These are phyloP conservation scores for Clavispora santaluciae DNA, from an alignment of 805 yeast species.

Conservation along the genomic window DNA sequence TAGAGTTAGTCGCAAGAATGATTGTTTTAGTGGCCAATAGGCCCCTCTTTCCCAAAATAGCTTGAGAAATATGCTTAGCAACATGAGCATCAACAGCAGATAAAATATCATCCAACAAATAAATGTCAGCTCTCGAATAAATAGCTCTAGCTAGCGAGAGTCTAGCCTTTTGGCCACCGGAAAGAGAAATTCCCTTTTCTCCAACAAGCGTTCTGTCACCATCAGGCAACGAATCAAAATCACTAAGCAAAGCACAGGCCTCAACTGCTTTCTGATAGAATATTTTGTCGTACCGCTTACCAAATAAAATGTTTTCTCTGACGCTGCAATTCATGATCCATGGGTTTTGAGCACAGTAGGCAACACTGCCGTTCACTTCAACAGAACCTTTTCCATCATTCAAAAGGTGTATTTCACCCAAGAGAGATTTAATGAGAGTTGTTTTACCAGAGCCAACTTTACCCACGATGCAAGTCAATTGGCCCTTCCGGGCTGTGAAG, in stretches of 20 bases:
- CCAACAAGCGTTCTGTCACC: constrained; percentile 54
- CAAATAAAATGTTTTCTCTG: constrained; percentile 49
- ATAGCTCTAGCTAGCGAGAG: constrained; percentile 66
- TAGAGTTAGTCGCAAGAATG: constrained; percentile 55
- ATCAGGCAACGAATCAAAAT: constrained; percentile 45
- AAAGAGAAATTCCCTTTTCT: constrained; percentile 56
- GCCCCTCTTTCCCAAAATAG: constrained; percentile 46
- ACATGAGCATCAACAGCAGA: constrained; percentile 75
- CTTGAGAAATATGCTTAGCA: constrained; percentile 47
- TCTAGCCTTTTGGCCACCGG: constrained; percentile 64
- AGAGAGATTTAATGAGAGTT: constrained; percentile 47
- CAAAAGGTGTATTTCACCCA: constrained; percentile 43
- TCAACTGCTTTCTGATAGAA: constrained; percentile 40
- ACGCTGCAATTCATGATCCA: constrained; percentile 52
- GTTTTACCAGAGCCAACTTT: constrained; percentile 68
- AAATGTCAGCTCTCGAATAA: constrained; percentile 55
- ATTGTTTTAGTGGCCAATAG: constrained; percentile 48
- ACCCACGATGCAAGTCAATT: constrained; percentile 58
- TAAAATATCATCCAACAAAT: constrained; percentile 59
- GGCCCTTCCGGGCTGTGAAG: constrained; percentile 47
- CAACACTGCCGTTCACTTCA: constrained; percentile 38
- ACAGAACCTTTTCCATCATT: constrained; percentile 10
- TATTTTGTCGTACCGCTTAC: constrained; percentile 38
- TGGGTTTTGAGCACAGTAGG: constrained; percentile 59
- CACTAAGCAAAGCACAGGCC: constrained; percentile 47